Conservation (phyloP, 2,329 filamentous ascomycete species). For the Pseudogymnoascus pannorum region DNA sequence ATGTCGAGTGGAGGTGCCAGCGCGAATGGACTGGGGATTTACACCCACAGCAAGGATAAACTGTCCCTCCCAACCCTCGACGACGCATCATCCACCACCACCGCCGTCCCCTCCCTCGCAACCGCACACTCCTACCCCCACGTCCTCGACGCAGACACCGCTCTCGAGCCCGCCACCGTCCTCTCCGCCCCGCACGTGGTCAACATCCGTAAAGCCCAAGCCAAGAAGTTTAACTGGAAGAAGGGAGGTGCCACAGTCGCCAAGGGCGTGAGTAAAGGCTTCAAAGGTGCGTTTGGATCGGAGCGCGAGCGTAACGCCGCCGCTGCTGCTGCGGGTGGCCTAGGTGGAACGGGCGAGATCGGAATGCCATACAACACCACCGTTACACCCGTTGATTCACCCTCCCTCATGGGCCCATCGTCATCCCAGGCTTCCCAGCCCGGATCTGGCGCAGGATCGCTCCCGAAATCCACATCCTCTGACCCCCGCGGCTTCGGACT, state of each 20-base stretch:
- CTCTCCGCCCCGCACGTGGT: constrained; percentile 71
- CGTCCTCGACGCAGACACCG: neutral
- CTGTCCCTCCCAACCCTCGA: constrained; percentile 17
- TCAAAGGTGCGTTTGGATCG: constrained; percentile 83
- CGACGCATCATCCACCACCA: neutral
- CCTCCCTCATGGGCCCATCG: constrained; percentile 19
- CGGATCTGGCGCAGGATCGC: neutral
- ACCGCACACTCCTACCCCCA: constrained; percentile 31
- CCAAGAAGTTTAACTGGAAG: constrained; percentile 97
- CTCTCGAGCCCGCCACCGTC: constrained; percentile 15
- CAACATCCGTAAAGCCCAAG: constrained; percentile 85
- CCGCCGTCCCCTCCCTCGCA: neutral
- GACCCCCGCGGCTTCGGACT: constrained; percentile 55
- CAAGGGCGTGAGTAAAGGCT: constrained; percentile 87
- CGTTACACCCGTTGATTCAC: constrained; percentile 45
- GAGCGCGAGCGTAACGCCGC: constrained; percentile 44
- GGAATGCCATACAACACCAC: constrained; percentile 67
- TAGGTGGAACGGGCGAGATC: constrained; percentile 60
- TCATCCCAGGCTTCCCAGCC: too few species aligned
- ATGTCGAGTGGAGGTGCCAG: constrained; percentile 18
- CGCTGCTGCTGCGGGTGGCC: constrained; percentile 37
- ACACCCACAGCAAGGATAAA: constrained; percentile 45
- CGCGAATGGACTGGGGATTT: constrained; percentile 51
- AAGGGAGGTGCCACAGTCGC: constrained; percentile 90
- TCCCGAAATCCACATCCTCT: neutral